Percentiles rank a stretch among this genome's conserved stretches.
Evolutionary conservation across 768 basidiomycete species (phyloP).

Genomic region (Postia placenta): DNA sequence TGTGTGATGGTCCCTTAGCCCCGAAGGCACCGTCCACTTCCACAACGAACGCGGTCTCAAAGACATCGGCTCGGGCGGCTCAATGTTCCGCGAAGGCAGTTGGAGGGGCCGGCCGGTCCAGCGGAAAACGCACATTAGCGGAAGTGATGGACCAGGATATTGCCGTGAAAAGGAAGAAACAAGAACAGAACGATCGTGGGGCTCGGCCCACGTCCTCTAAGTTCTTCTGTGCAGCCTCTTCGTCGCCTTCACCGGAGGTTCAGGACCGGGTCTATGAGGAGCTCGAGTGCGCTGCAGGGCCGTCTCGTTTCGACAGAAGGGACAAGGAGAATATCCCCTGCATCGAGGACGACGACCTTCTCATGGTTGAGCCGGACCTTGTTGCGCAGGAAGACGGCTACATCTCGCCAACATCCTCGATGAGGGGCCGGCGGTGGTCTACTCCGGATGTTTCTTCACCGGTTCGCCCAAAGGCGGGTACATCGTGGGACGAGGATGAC

Average conservation of each 20-base stretch:
- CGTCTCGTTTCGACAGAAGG: constrained; percentile 25
- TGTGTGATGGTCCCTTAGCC: constrained; percentile 2
- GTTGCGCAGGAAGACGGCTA: constrained; percentile 81
- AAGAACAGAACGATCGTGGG: constrained; percentile 20
- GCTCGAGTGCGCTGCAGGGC: constrained; percentile 23
- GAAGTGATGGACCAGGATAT: constrained; percentile 67
- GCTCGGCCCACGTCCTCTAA: constrained; percentile 11
- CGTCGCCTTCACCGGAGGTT: neutral
- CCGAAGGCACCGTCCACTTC: neutral
- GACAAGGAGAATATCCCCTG: constrained; percentile 41
- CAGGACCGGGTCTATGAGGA: neutral
- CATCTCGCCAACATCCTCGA: constrained; percentile 61
- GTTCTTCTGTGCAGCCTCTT: constrained; percentile 11
- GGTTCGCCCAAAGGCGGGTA: constrained; percentile 21
- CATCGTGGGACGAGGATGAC: constrained; percentile 27
- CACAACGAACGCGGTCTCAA: neutral
- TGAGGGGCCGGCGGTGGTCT: constrained; percentile 36
- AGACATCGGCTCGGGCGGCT: neutral
- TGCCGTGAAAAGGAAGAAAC: constrained; percentile 42
- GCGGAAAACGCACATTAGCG: constrained; percentile 70
- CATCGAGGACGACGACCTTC: constrained; percentile 28
- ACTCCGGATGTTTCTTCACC: constrained; percentile 69
- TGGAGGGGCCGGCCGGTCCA: constrained; percentile 44
- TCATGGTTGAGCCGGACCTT: constrained; percentile 30
- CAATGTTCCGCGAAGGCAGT: constrained; percentile 8